Evolutionary conservation across 208 protist species (phyloP).

Genomic region (Trypanosoma scelopori): DNA sequence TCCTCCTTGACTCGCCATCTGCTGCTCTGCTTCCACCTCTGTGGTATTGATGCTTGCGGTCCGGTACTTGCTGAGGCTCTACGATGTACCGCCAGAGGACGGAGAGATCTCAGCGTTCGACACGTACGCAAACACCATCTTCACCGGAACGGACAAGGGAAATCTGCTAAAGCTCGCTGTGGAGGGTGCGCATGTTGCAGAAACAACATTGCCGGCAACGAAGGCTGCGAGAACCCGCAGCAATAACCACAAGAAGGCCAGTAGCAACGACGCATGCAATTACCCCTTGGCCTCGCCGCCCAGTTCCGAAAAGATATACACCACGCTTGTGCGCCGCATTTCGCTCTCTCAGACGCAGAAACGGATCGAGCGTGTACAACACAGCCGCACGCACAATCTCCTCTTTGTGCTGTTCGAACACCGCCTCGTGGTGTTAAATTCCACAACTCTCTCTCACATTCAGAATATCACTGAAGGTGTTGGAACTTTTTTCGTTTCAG

Average conservation of each 20-base stretch:
- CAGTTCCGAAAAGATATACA: slow-evolving; percentile 39
- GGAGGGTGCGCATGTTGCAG: slow-evolving; percentile 25
- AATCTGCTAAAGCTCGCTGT: slow-evolving; percentile 55
- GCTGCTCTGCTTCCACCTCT: slow-evolving; percentile 2
- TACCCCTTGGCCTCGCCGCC: background rate
- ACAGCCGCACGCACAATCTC: slow-evolving; percentile 62
- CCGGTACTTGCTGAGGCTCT: slow-evolving; percentile 54
- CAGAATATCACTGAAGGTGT: slow-evolving; percentile 30
- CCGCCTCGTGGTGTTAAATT: slow-evolving; percentile 35
- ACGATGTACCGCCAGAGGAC: slow-evolving; percentile 45
- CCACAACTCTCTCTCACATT: slow-evolving; percentile 23
- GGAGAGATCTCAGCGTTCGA: slow-evolving; percentile 72
- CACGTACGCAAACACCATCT: slow-evolving; percentile 46
- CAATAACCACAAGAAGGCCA: slow-evolving; percentile 1
- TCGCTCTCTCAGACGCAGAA: slow-evolving; percentile 12
- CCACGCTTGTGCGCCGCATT: slow-evolving; percentile 30
- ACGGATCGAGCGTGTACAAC: slow-evolving; percentile 54
- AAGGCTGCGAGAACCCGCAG: background rate
- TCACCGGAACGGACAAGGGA: slow-evolving; percentile 65
- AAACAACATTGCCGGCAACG: background rate
- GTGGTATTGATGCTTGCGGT: slow-evolving; percentile 51
- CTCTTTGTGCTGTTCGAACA: slow-evolving; percentile 66
- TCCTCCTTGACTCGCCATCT: slow-evolving; percentile 3
- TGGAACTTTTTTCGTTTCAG: slow-evolving; percentile 43
- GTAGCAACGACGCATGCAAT: background rate